phyloP scores from a whole-genome alignment of 176 grass and related monocot species.

The Pontederia paniculata region DNA sequence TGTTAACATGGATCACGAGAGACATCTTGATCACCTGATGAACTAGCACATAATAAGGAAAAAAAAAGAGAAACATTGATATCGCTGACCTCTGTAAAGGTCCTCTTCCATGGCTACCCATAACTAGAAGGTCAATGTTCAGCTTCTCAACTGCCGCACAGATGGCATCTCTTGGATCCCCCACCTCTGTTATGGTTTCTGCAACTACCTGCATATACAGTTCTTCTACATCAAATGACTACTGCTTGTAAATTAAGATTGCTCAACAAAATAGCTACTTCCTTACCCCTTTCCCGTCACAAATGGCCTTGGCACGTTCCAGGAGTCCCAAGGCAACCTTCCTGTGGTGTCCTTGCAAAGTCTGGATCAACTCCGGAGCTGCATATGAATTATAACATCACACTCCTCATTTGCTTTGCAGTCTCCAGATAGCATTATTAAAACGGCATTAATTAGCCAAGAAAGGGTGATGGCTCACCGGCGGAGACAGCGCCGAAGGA shows the following conservation, averaged over 20 bases:
- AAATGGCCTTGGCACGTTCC: constrained; percentile 39
- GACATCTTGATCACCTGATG: too few species aligned
- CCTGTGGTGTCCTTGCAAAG: constrained; percentile 46
- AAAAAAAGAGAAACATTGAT: too few species aligned
- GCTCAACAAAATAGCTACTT: too few species aligned
- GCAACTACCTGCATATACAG: constrained; percentile 23
- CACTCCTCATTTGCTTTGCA: too few species aligned
- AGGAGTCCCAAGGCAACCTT: constrained; percentile 35
- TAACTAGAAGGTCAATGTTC: constrained; percentile 49
- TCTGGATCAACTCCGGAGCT: constrained; percentile 44
- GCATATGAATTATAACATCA: not conserved
- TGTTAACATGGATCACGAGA: too few species aligned
- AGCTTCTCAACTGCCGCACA: constrained; percentile 39
- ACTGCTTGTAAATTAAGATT: not conserved
- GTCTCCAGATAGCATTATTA: too few species aligned
- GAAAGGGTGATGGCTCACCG: constrained; percentile 1
- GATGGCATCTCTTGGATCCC: constrained; percentile 64
- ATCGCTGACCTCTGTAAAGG: constrained; percentile 36
- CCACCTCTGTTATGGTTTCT: constrained; percentile 41
- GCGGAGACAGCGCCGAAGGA: too few species aligned
- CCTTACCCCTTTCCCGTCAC: constrained; percentile 39
- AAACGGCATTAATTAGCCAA: constrained; percentile 3
- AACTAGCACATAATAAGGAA: too few species aligned
- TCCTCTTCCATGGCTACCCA: constrained; percentile 57
- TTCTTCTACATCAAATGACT: not conserved